phyloP scores from a whole-genome alignment of 257 asterid species.

The Henckelia pumila region DNA sequence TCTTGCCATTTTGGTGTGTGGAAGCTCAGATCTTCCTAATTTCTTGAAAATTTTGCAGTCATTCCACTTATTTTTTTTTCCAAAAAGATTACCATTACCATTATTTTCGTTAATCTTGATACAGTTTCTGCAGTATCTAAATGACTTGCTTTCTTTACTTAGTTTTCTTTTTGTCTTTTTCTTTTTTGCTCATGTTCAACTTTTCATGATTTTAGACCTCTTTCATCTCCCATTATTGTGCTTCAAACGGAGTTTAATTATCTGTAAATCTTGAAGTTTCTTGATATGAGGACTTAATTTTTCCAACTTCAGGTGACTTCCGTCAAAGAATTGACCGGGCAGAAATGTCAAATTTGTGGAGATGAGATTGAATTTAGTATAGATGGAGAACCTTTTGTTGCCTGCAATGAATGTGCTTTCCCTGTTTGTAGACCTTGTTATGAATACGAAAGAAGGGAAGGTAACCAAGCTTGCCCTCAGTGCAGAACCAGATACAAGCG shows the following conservation, averaged over 20 bases:
- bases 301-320: constrained; percentile 52
- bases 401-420: constrained; percentile 81
- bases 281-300: constrained; percentile 25
- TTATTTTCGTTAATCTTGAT: constrained; percentile 5
- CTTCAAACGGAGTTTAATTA: constrained; percentile 1
- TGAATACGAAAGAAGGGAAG: constrained; percentile 90
- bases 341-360: constrained; percentile 80
- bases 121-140: background rate
- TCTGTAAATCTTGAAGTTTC: background rate
- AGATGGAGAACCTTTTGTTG: constrained; percentile 69
- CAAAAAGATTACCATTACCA: background rate
- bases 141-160: constrained; percentile 17
- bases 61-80: background rate
- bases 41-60: constrained; percentile 19
- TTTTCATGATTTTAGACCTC: constrained; percentile 24
- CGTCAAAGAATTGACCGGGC: constrained; percentile 59
- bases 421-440: constrained; percentile 75
- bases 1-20: constrained; percentile 7
- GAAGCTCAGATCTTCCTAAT: constrained; percentile 23
- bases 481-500: constrained; percentile 91
- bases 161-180: background rate
- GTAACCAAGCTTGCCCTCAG: constrained; percentile 91
- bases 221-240: constrained; percentile 2
- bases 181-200: constrained; percentile 24
- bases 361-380: constrained; percentile 58